Base-by-base conservation (phyloP, 1,284 basidiomycete genomes). In the Rhodotorula mucilaginosa region DNA sequence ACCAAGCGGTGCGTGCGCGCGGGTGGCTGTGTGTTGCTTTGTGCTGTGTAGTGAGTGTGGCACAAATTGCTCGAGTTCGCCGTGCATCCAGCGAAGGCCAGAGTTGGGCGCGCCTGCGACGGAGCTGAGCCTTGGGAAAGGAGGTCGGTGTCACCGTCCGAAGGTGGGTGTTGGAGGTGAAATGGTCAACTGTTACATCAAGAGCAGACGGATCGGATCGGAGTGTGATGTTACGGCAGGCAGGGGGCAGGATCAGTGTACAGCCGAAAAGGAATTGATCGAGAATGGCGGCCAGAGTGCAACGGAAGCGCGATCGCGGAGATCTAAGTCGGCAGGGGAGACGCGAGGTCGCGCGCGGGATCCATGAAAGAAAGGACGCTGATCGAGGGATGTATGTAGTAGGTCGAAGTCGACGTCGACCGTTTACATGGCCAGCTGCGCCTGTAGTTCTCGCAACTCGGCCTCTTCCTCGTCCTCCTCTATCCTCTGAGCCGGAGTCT, bases 401-500 rank as follows among this genome's bases (percentile, higher is more conserved):
- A 48, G 48, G 29, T 29, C 15, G 61, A 18, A 49, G 26, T 26
- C 34, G 51, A 10, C n/a, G 39, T 18, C 10, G 58, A 21, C 13
- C 12, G 44, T 26, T 71, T 79, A 95, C 90, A 95, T 92, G 52
- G 93, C 90, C 79, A 97, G 83, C 70, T 89, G 89, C 26, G 93
- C 95, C 84, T 98, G 96, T 77, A 99, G 84, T 81, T 93, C 89
- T 81, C 87, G 88, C 80, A 99, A 88, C 82, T 98, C 90, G 59
- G 87, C 89, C 77, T 95, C 96, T 81, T 98, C 95, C 84, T 97
- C 93, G 81, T 91, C 92, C 80, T 96, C 92, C 78, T 88, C 89
- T 65, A 84, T 86, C 75, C 81, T 81, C 77, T 81, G 82, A 69
- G 79, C 81, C 81, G 82, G 82, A 64, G 81, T 81, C 81, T 79